Conservation (phyloP, 2,329 filamentous ascomycete species). For the Fusarium sublunatum region DNA sequence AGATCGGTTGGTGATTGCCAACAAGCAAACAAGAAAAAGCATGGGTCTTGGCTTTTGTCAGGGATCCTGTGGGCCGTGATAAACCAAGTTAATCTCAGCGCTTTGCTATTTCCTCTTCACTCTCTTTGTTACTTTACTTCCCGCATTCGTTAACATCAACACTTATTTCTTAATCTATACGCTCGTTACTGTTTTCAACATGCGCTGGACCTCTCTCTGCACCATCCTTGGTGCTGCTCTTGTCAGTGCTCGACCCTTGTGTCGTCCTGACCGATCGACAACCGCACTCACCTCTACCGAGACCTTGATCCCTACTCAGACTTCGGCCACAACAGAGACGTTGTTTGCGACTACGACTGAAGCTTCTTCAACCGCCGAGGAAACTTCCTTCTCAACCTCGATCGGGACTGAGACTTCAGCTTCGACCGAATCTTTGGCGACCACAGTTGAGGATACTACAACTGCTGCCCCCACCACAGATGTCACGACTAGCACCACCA, state of each 20-base stretch:
- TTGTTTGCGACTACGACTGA: not conserved
- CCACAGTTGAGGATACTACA: not conserved
- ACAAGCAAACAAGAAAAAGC: not conserved
- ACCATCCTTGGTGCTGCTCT: slow-evolving; percentile 16
- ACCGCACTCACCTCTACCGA: not conserved
- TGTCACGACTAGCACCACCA: not conserved
- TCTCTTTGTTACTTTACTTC: not conserved
- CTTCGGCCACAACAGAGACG: not conserved
- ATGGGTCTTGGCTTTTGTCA: not conserved
- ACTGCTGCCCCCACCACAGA: not conserved
- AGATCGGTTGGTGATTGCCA: not conserved
- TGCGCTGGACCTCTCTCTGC: slow-evolving; percentile 34
- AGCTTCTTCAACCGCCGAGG: not conserved
- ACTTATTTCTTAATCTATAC: slow-evolving; percentile 2
- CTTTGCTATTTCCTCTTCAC: not conserved
- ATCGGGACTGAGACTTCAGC: not conserved
- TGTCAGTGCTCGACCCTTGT: slow-evolving; percentile 9
- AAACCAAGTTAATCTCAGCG: not conserved
- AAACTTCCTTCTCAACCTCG: not conserved
- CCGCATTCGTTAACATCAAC: not conserved
- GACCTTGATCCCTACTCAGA: not conserved
- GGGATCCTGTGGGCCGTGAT: not conserved
- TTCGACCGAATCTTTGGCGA: not conserved
- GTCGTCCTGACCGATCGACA: slow-evolving; percentile 10
- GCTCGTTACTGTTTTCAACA: slow-evolving; percentile 23